Base-by-base conservation (phyloP, 2,329 filamentous ascomycete species). In the Diatrype stigma region DNA sequence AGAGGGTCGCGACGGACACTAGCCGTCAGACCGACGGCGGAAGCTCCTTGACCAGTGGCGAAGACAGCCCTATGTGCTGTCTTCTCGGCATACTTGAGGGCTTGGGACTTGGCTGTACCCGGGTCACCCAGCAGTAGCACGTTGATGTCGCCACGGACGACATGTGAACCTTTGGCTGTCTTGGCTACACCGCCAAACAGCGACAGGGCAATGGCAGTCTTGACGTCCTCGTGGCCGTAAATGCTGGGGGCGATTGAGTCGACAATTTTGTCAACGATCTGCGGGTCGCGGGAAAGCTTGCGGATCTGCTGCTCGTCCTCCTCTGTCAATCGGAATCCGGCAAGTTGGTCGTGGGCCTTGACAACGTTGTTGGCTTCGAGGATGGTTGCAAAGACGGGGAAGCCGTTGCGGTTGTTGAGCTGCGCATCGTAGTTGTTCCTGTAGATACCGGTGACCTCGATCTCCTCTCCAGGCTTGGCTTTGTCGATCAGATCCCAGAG, bases 401-500 rank as follows among this genome's bases (percentile, higher is more conserved):
- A 97, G 4, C 94, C 94, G 66, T 97, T 99, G 65, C 94, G 93
- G 75, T 96, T 97, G 74, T 99, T 99, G 49, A 99, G 81, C 61
- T 96, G 90, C 3, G 94, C 92, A 67, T 97, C 93, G 65, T 96
- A 99, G 73, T 95, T 97, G 77, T 99, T 99, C 62, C 91, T 87
- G 73, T 99, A 99, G 60, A 96, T 89, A 56, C 94, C 94, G 7
- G 92, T 97, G 10, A 99, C 86, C 66, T 99, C 94, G 51, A 99
- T 92, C 67, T 99, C 95, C 70, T 99, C 94, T 50, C 94, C 94
- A 26, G 94, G 94, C 74, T 99, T 99, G 40, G 93, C 93, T 56
- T 84, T 89, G 70, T 99, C 94, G 59, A 99, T 99, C 49, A 99
- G 78, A 73, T 99, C 94, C 84, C 94, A 97, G 2, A 99, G 82